phyloP scores from a whole-genome alignment of 2,329 filamentous ascomycete genomes.

The Monosporascus ibericus region DNA sequence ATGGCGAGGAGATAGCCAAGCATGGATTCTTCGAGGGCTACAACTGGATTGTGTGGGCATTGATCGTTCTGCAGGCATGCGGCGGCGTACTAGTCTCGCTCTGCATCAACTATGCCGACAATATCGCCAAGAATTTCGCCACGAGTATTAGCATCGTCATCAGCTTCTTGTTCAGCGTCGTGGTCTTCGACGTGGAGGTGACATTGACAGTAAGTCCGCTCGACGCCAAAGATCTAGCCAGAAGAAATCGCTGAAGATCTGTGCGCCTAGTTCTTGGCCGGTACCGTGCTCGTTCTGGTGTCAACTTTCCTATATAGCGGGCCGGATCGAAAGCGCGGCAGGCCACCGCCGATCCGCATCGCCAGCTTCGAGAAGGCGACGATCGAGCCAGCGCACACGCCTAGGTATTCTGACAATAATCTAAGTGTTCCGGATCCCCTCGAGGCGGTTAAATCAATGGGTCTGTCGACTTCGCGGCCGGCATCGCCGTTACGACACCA shows the following conservation, averaged over 20 bases:
- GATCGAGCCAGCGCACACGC: slow-evolving; percentile 39
- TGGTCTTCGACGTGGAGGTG: slow-evolving; percentile 76
- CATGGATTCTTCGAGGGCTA: slow-evolving; percentile 94
- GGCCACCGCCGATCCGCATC: slow-evolving; percentile 62
- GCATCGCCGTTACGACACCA: slow-evolving; percentile 26
- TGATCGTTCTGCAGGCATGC: slow-evolving; percentile 73
- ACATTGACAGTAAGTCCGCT: slow-evolving; percentile 58
- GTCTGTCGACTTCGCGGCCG: slow-evolving; percentile 26
- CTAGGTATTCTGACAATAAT: slow-evolving; percentile 18
- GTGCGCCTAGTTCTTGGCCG: slow-evolving; percentile 65
- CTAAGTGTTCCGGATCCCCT: slow-evolving; percentile 25
- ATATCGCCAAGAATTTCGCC: slow-evolving; percentile 90
- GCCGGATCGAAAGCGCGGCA: slow-evolving; percentile 52
- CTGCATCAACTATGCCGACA: slow-evolving; percentile 77
- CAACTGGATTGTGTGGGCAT: slow-evolving; percentile 84
- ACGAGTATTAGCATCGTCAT: slow-evolving; percentile 88
- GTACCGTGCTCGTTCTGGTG: slow-evolving; percentile 70
- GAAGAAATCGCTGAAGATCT: slow-evolving; percentile 4
- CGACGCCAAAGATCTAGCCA: background rate
- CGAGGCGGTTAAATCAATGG: slow-evolving; percentile 21
- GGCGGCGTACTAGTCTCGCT: slow-evolving; percentile 81
- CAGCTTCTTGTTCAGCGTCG: slow-evolving; percentile 78
- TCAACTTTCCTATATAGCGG: slow-evolving; percentile 82
- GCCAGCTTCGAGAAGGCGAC: slow-evolving; percentile 72
- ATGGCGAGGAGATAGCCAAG: slow-evolving; percentile 75